phyloP scores from a whole-genome alignment of 805 yeast genomes.

The Brettanomyces anomalus region DNA sequence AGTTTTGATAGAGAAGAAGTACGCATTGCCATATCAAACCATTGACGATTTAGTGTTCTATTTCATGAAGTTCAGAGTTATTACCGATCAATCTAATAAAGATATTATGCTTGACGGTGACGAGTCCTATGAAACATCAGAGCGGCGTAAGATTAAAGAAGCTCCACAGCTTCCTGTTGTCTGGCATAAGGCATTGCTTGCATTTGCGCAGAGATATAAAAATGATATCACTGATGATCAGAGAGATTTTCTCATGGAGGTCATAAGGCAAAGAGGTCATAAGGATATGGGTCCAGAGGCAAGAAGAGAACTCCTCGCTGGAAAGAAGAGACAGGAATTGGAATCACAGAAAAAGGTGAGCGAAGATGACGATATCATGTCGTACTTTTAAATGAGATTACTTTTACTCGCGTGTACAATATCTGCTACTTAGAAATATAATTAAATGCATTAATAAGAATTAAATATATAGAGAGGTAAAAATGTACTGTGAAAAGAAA shows the following conservation, averaged over 20 bases:
- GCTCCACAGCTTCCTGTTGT: slow-evolving; percentile 77
- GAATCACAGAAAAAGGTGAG: slow-evolving; percentile 9
- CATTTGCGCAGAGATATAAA: slow-evolving; percentile 93
- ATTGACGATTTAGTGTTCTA: slow-evolving; percentile 90
- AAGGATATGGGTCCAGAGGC: slow-evolving; percentile 88
- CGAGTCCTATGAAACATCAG: slow-evolving; percentile 20
- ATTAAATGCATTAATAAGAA: not conserved
- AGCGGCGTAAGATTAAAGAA: slow-evolving; percentile 22
- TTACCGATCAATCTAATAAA: slow-evolving; percentile 29
- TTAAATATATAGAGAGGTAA: no score
- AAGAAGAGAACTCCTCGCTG: slow-evolving; percentile 86
- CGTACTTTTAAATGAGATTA: slow-evolving; percentile 15
- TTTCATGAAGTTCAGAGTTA: slow-evolving; percentile 80
- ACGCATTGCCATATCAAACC: slow-evolving; percentile 95
- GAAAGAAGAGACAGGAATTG: slow-evolving; percentile 45
- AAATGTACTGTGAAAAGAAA: no score
- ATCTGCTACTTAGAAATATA: not conserved
- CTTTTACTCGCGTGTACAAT: not conserved
- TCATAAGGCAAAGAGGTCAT: slow-evolving; percentile 84
- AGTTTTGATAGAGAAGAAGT: slow-evolving; percentile 84
- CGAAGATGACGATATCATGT: slow-evolving; percentile 25
- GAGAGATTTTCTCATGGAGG: slow-evolving; percentile 86
- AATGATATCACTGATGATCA: slow-evolving; percentile 99
- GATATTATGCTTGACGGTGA: slow-evolving; percentile 30
- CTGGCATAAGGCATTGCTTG: slow-evolving; percentile 94